phyloP scores from a whole-genome alignment of 306 rosid species.

The Abrus pulchellus region DNA sequence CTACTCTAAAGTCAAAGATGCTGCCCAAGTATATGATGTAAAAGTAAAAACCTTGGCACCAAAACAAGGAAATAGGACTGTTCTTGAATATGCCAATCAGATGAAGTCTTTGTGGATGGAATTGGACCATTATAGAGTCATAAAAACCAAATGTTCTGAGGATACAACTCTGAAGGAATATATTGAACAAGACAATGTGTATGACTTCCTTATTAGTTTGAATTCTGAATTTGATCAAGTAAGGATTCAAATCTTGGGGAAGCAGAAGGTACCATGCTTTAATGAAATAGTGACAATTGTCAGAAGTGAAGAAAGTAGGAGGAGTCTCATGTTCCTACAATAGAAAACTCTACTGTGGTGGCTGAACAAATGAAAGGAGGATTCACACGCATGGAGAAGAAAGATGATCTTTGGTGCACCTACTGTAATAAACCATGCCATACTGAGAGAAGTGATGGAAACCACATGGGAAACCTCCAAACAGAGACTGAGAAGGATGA shows the following conservation, averaged over 20 bases:
- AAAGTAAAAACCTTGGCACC: too few species aligned
- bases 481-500: too few species aligned
- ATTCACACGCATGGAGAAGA: too few species aligned
- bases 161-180: background rate
- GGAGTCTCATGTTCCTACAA: background rate
- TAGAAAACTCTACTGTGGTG: too few species aligned
- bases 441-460: background rate
- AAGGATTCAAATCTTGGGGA: conserved; percentile 5
- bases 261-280: background rate
- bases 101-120: too few species aligned
- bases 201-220: background rate
- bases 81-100: too few species aligned
- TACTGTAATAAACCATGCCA: background rate
- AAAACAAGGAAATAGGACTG: too few species aligned
- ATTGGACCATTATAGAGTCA: background rate
- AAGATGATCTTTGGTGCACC: too few species aligned
- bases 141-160: background rate
- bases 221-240: background rate
- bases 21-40: too few species aligned
- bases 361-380: too few species aligned
- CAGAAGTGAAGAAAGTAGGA: background rate
- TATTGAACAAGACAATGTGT: background rate
- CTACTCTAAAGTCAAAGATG: background rate
- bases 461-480: background rate
- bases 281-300: background rate